These are phyloP conservation scores for Oryza glumipatula DNA, from an alignment of 176 grass and related monocot species.

Conservation along the genomic window DNA sequence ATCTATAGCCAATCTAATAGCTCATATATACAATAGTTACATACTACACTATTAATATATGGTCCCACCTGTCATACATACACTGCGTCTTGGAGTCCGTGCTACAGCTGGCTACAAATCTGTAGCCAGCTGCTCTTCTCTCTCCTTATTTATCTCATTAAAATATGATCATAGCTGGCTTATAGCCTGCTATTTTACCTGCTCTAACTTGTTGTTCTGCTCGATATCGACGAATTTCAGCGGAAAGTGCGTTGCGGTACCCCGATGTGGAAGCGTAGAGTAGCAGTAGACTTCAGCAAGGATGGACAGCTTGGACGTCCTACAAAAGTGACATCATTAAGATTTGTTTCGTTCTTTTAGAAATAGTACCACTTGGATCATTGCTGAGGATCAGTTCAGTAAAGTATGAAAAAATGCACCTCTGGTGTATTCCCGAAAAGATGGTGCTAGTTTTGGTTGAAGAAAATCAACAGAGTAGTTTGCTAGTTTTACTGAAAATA, in stretches of 20 bases:
- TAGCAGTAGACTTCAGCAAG: not conserved
- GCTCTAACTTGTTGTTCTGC: not conserved
- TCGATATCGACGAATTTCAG: conserved; percentile 2
- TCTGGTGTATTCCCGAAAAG: too few species aligned
- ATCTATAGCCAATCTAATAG: too few species aligned
- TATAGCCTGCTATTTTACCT: too few species aligned
- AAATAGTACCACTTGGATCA: not conserved
- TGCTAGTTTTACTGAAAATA: not conserved
- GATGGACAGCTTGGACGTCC: not conserved
- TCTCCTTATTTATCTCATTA: too few species aligned
- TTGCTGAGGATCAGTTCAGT: conserved; percentile 6
- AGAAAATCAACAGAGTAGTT: not conserved
- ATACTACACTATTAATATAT: too few species aligned
- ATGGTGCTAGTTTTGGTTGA: not conserved
- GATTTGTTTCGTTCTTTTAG: conserved; percentile 14
- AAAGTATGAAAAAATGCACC: too few species aligned
- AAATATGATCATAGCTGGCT: too few species aligned
- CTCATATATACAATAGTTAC: too few species aligned
- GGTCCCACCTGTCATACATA: too few species aligned
- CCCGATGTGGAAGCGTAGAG: conserved; percentile 17
- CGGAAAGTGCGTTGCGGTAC: conserved; percentile 31
- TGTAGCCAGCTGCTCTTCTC: too few species aligned
- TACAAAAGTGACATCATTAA: not conserved
- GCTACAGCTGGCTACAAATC: too few species aligned
- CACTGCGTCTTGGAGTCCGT: too few species aligned